Evolutionary conservation across 2,329 filamentous ascomycete genomes (phyloP), one percentile per base, ranked within the genome.

Genomic region (Pyrenochaeta sp.): DNA sequence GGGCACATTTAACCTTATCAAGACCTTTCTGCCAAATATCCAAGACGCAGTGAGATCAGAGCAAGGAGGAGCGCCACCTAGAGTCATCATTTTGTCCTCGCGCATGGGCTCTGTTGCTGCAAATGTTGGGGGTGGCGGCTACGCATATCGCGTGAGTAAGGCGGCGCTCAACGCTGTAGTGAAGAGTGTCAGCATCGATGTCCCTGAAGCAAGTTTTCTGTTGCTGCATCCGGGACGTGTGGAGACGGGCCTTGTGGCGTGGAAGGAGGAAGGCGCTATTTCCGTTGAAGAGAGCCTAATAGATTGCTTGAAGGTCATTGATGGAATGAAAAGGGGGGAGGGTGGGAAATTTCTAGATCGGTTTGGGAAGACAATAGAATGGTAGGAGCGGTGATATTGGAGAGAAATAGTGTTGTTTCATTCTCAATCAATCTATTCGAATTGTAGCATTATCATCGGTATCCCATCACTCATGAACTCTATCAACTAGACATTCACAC

Each of bases 141-240:
- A 81, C 56, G 80, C 80, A 10, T 82, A 82, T 58, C 67, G 79
- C 7, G 78, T 79, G 4, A 77, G 73, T 36, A 81, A 82, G 59
- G 79, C 79, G 3, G 80, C 77, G 20, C 60, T 81, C 31, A 81
- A 82, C 55, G 75, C 77, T 5, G 70, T 82, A 7, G 70, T 81
- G 1, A 74, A 75, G 60, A 78, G 74, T 37, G 76, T 81, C 30
- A 73, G 68, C 27, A 65, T 79, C 7, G 79, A 81, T 69, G 73
- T 80, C 12, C 74, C 75, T 0, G 75, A 77, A 4, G 74, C 79
- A 1, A 58, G 59, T 1, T 81, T 79, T 48, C 63, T 78, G 44
- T 51, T 80, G 27, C 61, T 79, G 61, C 79, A 82, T 68, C 78
- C 79, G 0, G 79, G 79, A 7, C 58, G 79, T 2, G 79, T 81